phyloP scores from a whole-genome alignment of 1,284 basidiomycete species.

The Coniferiporia sulphurascens region DNA sequence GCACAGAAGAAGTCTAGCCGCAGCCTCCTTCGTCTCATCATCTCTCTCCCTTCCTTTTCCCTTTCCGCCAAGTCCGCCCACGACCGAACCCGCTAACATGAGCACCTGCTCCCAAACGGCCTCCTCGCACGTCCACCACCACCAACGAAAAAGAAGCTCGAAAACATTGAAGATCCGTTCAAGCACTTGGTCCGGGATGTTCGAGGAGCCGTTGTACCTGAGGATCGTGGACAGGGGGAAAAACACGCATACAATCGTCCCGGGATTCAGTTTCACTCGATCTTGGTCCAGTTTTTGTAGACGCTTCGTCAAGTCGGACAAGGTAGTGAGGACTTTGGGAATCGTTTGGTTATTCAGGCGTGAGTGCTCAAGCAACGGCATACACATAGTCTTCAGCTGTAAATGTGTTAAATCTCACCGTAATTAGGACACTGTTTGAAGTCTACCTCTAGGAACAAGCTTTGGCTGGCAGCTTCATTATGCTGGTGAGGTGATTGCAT shows the following conservation, averaged over 20 bases:
- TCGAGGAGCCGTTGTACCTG: constrained; percentile 58
- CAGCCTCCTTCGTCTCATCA: constrained; percentile 74
- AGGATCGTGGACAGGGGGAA: constrained; percentile 83
- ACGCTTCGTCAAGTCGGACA: constrained; percentile 46
- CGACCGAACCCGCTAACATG: constrained; percentile 68
- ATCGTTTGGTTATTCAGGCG: constrained; percentile 49
- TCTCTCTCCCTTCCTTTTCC: constrained; percentile 57
- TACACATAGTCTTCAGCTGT: constrained; percentile 75
- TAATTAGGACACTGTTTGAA: neutral
- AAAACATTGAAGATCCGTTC: constrained; percentile 70
- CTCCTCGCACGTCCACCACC: constrained; percentile 74
- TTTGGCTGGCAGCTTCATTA: neutral
- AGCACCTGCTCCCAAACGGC: constrained; percentile 80
- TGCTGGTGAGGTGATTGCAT: neutral
- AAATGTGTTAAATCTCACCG: neutral
- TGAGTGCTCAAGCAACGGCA: constrained; percentile 69
- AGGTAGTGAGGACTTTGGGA: constrained; percentile 44
- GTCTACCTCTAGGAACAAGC: neutral
- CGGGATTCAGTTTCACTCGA: constrained; percentile 38
- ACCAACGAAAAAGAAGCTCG: constrained; percentile 53
- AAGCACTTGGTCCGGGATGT: constrained; percentile 75
- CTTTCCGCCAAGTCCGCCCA: constrained; percentile 57
- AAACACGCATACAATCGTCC: constrained; percentile 80
- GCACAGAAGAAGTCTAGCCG: constrained; percentile 49
- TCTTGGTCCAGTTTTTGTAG: constrained; percentile 33